phyloP scores from a whole-genome alignment of 306 rosid genomes.

The Glycyrrhiza uralensis region DNA sequence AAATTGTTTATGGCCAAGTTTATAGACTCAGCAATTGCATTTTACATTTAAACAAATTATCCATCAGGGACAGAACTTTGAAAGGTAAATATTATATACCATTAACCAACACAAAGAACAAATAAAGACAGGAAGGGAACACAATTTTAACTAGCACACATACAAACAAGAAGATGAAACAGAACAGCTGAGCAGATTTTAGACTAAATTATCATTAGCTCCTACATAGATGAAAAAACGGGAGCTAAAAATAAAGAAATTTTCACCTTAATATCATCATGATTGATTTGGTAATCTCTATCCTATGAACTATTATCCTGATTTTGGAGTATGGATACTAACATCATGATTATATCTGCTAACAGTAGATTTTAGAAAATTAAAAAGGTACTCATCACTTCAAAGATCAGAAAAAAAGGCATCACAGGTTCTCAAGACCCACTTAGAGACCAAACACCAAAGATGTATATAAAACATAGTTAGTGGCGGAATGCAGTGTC shows the following conservation, averaged over 20 bases:
- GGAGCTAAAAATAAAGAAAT: not conserved
- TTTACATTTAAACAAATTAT: not conserved
- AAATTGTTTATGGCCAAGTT: not conserved
- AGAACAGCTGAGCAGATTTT: not conserved
- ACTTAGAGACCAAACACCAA: not conserved
- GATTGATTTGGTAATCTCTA: not conserved
- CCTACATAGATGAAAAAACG: not conserved
- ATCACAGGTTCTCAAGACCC: not conserved
- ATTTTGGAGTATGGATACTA: not conserved
- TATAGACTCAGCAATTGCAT: not conserved
- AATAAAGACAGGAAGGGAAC: not conserved
- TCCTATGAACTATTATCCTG: not conserved
- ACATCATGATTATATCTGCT: not conserved
- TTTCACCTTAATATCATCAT: not conserved
- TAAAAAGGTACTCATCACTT: not conserved
- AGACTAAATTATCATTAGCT: not conserved
- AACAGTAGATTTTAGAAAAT: not conserved
- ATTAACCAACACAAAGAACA: not conserved
- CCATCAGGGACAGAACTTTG: not conserved
- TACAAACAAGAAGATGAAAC: not conserved
- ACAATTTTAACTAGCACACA: not conserved
- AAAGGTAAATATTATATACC: not conserved
- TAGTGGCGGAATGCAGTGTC: not conserved
- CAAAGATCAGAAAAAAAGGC: not conserved
- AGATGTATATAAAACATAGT: not conserved